phyloP scores from a whole-genome alignment of 2,329 filamentous ascomycete species.

The Aspergillus aculeatinus region DNA sequence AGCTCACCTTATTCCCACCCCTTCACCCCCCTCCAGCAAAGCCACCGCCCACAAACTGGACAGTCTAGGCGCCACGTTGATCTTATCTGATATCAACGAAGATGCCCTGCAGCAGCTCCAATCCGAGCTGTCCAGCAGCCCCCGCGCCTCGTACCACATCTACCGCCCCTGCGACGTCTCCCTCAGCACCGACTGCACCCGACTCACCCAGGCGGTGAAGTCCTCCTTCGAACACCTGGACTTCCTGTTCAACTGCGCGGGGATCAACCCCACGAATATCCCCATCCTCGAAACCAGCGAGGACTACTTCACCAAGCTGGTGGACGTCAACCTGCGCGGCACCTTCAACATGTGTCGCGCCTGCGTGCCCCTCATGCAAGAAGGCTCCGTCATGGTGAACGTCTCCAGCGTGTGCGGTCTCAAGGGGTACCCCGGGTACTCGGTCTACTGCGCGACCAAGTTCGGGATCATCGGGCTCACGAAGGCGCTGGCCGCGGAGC shows the following conservation, averaged over 20 bases:
- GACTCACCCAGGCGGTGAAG: slow-evolving; percentile 14
- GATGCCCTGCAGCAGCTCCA: slow-evolving; percentile 3
- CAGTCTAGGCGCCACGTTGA: slow-evolving; percentile 10
- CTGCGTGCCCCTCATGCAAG: slow-evolving; percentile 40
- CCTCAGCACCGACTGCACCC: not conserved
- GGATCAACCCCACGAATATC: slow-evolving; percentile 49
- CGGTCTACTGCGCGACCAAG: slow-evolving; percentile 33
- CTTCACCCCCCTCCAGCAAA: not conserved
- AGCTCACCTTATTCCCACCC: not conserved
- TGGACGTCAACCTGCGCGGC: slow-evolving; percentile 48
- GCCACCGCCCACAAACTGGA: slow-evolving; percentile 15
- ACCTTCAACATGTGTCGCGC: slow-evolving; percentile 48
- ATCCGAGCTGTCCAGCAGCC: not conserved
- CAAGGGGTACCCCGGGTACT: slow-evolving; percentile 19
- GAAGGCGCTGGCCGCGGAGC: slow-evolving; percentile 25
- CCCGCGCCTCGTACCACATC: not conserved
- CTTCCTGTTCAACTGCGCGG: slow-evolving; percentile 46
- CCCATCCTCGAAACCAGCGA: slow-evolving; percentile 44
- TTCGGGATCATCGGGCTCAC: slow-evolving; percentile 25
- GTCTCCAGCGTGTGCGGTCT: slow-evolving; percentile 39
- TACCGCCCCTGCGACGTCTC: slow-evolving; percentile 5
- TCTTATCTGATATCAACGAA: slow-evolving; percentile 16
- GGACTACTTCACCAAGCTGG: slow-evolving; percentile 49
- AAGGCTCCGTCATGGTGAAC: slow-evolving; percentile 39
- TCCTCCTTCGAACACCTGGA: slow-evolving; percentile 29